These are phyloP conservation scores for Monilinia polystroma DNA, from an alignment of 2,329 filamentous ascomycete genomes.

Conservation along the genomic window DNA sequence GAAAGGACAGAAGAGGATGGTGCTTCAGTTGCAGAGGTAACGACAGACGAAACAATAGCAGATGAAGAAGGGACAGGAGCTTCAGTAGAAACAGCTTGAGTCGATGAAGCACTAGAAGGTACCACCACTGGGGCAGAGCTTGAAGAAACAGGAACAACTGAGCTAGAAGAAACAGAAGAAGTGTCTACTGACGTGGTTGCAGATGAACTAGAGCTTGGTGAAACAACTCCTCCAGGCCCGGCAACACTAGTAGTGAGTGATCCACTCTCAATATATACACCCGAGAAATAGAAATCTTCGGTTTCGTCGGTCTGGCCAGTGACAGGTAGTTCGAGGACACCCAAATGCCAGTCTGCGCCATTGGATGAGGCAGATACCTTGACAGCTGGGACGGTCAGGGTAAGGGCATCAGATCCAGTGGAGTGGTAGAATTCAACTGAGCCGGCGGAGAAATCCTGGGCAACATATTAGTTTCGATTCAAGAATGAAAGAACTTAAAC, in stretches of 20 bases:
- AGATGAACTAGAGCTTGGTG: conserved; percentile 22
- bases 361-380: conserved; percentile 61
- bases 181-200: conserved; percentile 17
- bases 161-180: conserved; percentile 10
- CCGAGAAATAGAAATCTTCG: conserved; percentile 72
- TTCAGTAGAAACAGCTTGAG: conserved; percentile 14
- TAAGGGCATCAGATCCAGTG: conserved; percentile 57
- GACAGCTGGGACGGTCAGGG: conserved; percentile 59
- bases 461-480: conserved; percentile 15
- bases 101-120: neutral
- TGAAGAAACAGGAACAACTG: neutral
- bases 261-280: conserved; percentile 67
- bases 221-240: conserved; percentile 37
- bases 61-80: conserved; percentile 7
- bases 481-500: conserved; percentile 25
- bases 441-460: conserved; percentile 56
- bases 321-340: conserved; percentile 63
- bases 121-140: conserved; percentile 2
- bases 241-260: conserved; percentile 44
- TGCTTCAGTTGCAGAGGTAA: neutral
- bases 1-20: neutral
- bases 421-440: conserved; percentile 71
- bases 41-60: conserved; percentile 1
- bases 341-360: conserved; percentile 71
- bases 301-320: conserved; percentile 51